Percentiles rank a stretch among this genome's conserved stretches.
These are phyloP conservation scores for Pistacia atlantica DNA, from an alignment of 345 rosid genomes.

Conservation along the genomic window DNA sequence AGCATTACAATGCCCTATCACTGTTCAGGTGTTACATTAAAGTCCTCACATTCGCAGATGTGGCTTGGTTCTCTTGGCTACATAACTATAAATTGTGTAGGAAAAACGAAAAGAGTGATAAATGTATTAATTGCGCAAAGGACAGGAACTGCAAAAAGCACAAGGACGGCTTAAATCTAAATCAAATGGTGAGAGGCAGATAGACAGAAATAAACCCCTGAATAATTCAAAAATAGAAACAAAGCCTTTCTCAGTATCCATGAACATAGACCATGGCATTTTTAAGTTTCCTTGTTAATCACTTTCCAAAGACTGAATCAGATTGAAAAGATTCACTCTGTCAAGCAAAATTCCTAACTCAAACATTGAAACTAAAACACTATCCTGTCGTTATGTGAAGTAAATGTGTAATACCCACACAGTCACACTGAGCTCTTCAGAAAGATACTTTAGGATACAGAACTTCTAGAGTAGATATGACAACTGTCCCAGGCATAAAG, in stretches of 20 bases:
- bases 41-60: not conserved
- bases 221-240: not conserved
- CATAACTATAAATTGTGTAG: not conserved
- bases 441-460: not conserved
- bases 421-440: not conserved
- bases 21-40: not conserved
- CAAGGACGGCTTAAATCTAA: not conserved
- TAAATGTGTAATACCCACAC: not conserved
- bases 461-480: not conserved
- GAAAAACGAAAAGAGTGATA: not conserved
- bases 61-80: not conserved
- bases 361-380: not conserved
- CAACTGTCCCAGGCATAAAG: too few relatives aligned
- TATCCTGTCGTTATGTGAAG: not conserved
- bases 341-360: not conserved
- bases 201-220: not conserved
- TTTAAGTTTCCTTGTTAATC: not conserved
- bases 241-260: not conserved
- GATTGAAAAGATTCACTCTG: not conserved
- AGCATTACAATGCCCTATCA: not conserved
- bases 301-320: not conserved
- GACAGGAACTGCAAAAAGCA: not conserved
- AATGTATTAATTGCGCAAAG: not conserved
- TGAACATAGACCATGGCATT: not conserved
- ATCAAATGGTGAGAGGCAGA: not conserved